Evolutionary conservation across 768 basidiomycete genomes (phyloP).

Genomic region (Leccinellum albellum): DNA sequence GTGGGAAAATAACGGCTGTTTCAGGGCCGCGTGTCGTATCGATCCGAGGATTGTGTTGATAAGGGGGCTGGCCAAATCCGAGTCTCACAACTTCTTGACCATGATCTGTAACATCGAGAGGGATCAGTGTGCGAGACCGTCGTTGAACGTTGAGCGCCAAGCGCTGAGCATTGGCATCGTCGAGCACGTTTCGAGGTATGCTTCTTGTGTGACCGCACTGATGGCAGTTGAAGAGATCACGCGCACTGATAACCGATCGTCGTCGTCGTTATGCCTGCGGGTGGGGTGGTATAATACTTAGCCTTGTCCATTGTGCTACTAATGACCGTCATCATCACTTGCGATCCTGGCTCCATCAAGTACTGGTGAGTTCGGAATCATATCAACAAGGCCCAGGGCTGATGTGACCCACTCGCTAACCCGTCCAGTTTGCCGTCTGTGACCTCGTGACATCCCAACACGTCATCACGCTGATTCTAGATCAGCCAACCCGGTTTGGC

Average conservation of each 20-base stretch:
- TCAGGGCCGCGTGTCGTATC: slow-evolving; percentile 14
- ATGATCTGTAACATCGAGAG: slow-evolving; percentile 12
- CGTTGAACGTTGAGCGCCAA: neutral
- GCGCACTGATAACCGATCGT: neutral
- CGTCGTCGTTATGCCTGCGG: neutral
- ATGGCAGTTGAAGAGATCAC: neutral
- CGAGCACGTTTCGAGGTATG: slow-evolving; percentile 13
- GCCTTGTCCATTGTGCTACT: neutral
- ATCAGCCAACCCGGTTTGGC: slow-evolving; percentile 7
- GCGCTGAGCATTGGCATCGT: neutral
- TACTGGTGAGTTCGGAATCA: neutral
- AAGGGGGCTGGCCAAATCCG: slow-evolving; percentile 10
- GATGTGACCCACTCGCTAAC: neutral
- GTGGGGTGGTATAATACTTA: neutral
- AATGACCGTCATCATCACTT: neutral
- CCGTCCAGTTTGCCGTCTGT: slow-evolving; percentile 13
- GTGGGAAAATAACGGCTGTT: slow-evolving; percentile 3
- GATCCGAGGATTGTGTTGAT: slow-evolving; percentile 25
- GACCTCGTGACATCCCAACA: slow-evolving; percentile 6
- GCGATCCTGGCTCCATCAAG: neutral
- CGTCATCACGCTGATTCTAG: slow-evolving; percentile 6
- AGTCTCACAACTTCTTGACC: slow-evolving; percentile 12
- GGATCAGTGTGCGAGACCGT: slow-evolving; percentile 7
- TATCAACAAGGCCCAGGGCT: neutral
- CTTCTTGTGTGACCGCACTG: slow-evolving; percentile 2